A percentile compares a stretch with the other conserved stretches of the same genome.
These are phyloP conservation scores for Blastobotrys illinoisensis DNA, from an alignment of 1,139 yeast species.

Conservation along the genomic window DNA sequence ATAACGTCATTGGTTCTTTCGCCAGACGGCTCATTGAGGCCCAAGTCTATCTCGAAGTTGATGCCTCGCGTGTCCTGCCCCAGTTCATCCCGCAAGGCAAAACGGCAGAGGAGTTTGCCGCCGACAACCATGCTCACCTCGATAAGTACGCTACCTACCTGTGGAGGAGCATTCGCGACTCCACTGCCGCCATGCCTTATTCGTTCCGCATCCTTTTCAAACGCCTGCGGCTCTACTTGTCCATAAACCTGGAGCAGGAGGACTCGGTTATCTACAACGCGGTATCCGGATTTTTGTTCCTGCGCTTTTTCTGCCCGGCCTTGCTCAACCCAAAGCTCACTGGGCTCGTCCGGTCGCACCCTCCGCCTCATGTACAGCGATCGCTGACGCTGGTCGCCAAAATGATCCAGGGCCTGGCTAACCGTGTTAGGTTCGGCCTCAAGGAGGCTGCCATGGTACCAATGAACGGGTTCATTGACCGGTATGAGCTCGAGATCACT, in stretches of 20 bases:
- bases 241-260: constrained; percentile 15
- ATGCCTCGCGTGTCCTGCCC: constrained; percentile 46
- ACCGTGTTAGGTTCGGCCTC: constrained; percentile 64
- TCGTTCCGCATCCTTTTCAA: constrained; percentile 48
- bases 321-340: constrained; percentile 82
- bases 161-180: constrained; percentile 65
- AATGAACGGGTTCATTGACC: constrained; percentile 62
- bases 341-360: constrained; percentile 64
- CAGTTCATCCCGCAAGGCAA: constrained; percentile 19
- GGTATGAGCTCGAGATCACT: constrained; percentile 52
- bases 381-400: constrained; percentile 82
- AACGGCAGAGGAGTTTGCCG: constrained; percentile 38
- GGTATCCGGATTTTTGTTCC: constrained; percentile 74
- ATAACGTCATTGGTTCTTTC: constrained; percentile 64
- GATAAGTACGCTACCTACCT: constrained; percentile 52
- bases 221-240: constrained; percentile 22
- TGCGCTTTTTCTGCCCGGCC: constrained; percentile 88
- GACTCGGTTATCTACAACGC: constrained; percentile 41
- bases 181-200: constrained; percentile 73
- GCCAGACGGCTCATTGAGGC: constrained; percentile 50
- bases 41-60: constrained; percentile 64
- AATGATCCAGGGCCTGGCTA: constrained; percentile 72
- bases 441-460: constrained; percentile 77
- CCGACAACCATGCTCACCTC: constrained; percentile 50
- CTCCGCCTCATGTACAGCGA: constrained; percentile 64